Conservation (phyloP, 2,329 filamentous ascomycete genomes). For the Trichoderma gracile region DNA sequence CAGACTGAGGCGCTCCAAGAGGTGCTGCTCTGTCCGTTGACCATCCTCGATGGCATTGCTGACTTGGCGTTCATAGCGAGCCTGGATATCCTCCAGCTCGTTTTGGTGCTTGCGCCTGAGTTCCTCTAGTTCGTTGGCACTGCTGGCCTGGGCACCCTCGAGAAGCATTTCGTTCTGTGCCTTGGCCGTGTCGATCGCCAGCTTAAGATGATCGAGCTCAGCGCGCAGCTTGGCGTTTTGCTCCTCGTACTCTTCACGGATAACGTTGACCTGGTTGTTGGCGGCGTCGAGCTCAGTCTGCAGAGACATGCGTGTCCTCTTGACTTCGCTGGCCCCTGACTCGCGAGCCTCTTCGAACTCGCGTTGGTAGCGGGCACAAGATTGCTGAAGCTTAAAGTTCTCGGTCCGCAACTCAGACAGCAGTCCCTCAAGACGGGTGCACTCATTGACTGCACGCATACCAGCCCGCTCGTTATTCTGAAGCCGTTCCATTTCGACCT, state of each 20-base stretch:
- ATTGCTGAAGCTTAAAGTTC: conserved; percentile 71
- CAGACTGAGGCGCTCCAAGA: conserved; percentile 77
- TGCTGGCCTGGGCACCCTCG: conserved; percentile 74
- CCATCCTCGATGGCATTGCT: conserved; percentile 77
- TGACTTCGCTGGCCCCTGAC: conserved; percentile 74
- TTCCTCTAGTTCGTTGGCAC: conserved; percentile 56
- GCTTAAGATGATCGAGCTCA: conserved; percentile 74
- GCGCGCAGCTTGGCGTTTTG: conserved; percentile 71
- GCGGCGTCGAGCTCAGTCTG: conserved; percentile 80
- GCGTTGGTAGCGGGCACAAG: conserved; percentile 68
- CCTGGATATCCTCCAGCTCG: conserved; percentile 71
- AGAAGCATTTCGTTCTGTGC: conserved; percentile 81
- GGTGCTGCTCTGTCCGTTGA: conserved; percentile 74
- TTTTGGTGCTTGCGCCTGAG: conserved; percentile 62
- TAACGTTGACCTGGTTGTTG: conserved; percentile 81
- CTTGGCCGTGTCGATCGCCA: conserved; percentile 79
- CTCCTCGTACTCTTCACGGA: conserved; percentile 78
- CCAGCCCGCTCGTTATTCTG: conserved; percentile 65
- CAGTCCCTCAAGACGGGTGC: conserved; percentile 58
- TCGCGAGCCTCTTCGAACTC: conserved; percentile 85
- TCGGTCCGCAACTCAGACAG: conserved; percentile 62
- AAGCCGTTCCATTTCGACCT: conserved; percentile 65
- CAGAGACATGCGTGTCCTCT: conserved; percentile 75
- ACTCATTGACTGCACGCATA: conserved; percentile 63
- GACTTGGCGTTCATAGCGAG: conserved; percentile 72